Evolutionary conservation across 179 eudicot genomes (phyloP).

Genomic region (Spinacia oleracea): DNA sequence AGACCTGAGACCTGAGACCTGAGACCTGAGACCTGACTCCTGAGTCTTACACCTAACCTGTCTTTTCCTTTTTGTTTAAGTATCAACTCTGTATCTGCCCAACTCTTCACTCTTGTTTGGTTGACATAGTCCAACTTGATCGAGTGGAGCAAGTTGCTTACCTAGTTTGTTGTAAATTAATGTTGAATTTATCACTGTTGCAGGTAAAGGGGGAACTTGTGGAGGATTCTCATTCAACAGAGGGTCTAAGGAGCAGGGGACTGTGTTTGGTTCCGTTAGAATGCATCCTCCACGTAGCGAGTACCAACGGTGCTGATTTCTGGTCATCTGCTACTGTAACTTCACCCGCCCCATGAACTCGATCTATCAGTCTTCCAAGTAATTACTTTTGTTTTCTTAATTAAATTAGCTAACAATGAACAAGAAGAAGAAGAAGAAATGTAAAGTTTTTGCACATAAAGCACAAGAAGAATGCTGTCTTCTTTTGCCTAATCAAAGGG

Average conservation of each 20-base stretch:
- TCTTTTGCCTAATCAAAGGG: not conserved
- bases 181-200: not conserved
- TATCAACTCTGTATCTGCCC: no score
- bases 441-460: slow-evolving; percentile 19
- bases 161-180: not conserved
- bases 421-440: not conserved
- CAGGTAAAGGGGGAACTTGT: slow-evolving; percentile 20
- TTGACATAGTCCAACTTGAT: not conserved
- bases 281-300: slow-evolving; percentile 15
- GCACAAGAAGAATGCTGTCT: not conserved
- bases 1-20: no score
- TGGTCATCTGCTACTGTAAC: slow-evolving; percentile 25
- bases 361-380: not conserved
- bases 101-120: not conserved
- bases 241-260: slow-evolving; percentile 26
- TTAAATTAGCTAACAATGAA: slow-evolving; percentile 5
- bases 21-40: no score
- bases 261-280: slow-evolving; percentile 33
- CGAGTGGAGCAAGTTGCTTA: no score
- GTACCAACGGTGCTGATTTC: slow-evolving; percentile 32
- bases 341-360: slow-evolving; percentile 10
- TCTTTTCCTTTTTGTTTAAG: no score
- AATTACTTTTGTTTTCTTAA: slow-evolving; percentile 7
- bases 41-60: no score
- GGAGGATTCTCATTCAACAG: slow-evolving; percentile 18